Evolutionary conservation across 495 filamentous ascomycete species (phyloP).

Genomic region (Neurospora sp.): DNA sequence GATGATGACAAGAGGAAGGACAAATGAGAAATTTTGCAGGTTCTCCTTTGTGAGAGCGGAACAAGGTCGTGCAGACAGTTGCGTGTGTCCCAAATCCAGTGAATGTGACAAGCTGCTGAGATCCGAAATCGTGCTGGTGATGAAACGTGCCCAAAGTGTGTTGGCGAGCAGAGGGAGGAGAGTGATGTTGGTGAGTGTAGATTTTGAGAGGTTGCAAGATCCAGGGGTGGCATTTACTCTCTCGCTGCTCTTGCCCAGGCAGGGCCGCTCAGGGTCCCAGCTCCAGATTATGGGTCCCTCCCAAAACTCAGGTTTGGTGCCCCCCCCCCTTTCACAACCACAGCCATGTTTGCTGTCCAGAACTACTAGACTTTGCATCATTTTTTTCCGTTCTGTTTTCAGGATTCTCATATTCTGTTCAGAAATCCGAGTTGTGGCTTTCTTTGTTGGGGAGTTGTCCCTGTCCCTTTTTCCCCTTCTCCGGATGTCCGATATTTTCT

Average conservation of each 20-base stretch:
- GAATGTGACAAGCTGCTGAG: neutral
- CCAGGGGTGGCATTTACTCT: neutral
- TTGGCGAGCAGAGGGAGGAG: neutral
- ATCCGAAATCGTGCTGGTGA: slow-evolving; percentile 2
- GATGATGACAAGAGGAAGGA: neutral
- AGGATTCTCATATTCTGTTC: neutral
- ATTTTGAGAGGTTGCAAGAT: neutral
- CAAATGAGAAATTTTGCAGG: neutral
- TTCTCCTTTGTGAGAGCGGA: neutral
- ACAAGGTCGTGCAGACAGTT: neutral
- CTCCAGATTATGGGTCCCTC: neutral
- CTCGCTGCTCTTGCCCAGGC: neutral
- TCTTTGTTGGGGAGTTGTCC: neutral
- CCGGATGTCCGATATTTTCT: neutral
- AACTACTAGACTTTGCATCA: neutral
- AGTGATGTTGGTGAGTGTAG: neutral
- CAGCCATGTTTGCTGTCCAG: neutral
- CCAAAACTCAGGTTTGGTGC: neutral
- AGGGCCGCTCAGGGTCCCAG: neutral
- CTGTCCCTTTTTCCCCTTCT: neutral
- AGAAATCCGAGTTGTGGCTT: neutral
- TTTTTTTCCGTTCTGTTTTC: neutral
- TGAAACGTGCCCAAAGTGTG: neutral
- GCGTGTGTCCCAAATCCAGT: neutral
- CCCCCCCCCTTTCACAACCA: neutral